Percentiles rank a stretch among this genome's conserved stretches.
These are phyloP conservation scores for Blepharisma stoltei DNA, from an alignment of 73 alveolate genomes.

Conservation along the genomic window DNA sequence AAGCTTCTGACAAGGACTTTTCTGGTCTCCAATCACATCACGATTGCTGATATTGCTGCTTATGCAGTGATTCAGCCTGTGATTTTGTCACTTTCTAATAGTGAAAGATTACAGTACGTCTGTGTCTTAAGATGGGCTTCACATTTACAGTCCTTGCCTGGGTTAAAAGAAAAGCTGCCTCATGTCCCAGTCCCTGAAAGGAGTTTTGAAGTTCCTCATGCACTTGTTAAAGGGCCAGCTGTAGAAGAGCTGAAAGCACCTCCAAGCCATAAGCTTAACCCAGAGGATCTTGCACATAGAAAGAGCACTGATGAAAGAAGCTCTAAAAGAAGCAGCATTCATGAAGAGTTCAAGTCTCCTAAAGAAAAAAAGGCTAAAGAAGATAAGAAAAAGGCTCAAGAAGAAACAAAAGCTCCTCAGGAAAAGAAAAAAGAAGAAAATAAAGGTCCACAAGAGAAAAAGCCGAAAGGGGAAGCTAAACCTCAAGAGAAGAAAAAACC, in stretches of 20 bases:
- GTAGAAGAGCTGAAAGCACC: background rate
- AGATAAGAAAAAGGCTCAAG: constrained; percentile 21
- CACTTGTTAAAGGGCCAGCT: background rate
- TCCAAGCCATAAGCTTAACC: background rate
- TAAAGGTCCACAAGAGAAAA: constrained; percentile 1
- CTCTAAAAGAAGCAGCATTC: background rate
- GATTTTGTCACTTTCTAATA: background rate
- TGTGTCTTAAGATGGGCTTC: constrained; percentile 31
- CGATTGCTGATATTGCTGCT: constrained; percentile 27
- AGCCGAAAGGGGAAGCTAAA: background rate
- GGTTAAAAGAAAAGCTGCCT: constrained; percentile 2
- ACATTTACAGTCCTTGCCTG: constrained; percentile 28
- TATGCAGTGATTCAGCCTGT: constrained; percentile 19
- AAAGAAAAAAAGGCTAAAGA: background rate
- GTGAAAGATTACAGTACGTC: background rate
- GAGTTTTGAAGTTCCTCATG: constrained; percentile 7
- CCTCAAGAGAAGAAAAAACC: constrained; percentile 26
- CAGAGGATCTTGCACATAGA: background rate
- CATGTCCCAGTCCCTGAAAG: background rate
- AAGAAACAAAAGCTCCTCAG: constrained; percentile 26
- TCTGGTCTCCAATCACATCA: constrained; percentile 31
- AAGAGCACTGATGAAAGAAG: background rate
- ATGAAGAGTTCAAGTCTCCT: background rate
- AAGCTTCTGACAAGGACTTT: constrained; percentile 17
- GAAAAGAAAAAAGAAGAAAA: constrained; percentile 2